Evolutionary conservation across 2,329 filamentous ascomycete genomes (phyloP), one percentile per base, ranked within the genome.

Genomic region (Aureobasidium sp.): DNA sequence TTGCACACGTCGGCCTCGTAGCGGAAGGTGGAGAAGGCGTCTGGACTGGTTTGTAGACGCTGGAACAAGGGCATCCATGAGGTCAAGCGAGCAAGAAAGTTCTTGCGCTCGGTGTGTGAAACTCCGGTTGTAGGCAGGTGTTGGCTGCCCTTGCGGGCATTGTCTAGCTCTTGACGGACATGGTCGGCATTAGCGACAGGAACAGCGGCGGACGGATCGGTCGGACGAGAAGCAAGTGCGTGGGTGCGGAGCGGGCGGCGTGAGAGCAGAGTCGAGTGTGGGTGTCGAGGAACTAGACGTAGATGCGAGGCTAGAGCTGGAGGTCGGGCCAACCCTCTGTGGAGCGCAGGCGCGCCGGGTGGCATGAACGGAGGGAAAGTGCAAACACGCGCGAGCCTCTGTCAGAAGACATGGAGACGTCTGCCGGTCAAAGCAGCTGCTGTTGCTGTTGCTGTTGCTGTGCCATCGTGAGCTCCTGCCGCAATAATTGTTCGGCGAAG

Each of bases 261-360:
- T 17, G 24, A 15, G 24, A 39, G 31, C 5, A 22, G 40, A 3
- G 39, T 22, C 19, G 53, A 33, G 6, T 27, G 5, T 17, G 48
- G 35, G 7, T 9, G n/a, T 27, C 33, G 27, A 17, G 27, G 17
- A 29, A 24, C 7, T 5, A n/a, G 52, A 22, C 22, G 39, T 17
- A 2, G 24, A 4, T 24, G 24, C 24, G 45, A 49, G 35, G 35
- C 22, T 65, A 76, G 68, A 64, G 75, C 74, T 67, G 75, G 73
- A 66, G 76, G 74, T 71, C 73, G 73, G 68, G 72, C 75, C 70
- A 78, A 74, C 70, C 78, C 76, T 71, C 72, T 72, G 66, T 76
- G 71, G 69, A 79, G 70, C 64, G 73, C 72, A 57, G 53, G n/a
- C 53, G 40, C 37, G 37, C 53, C 53, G 69, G 71, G 70, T 71